Conservation (phyloP, 768 basidiomycete genomes). For the Paxillus rubicundulus region DNA sequence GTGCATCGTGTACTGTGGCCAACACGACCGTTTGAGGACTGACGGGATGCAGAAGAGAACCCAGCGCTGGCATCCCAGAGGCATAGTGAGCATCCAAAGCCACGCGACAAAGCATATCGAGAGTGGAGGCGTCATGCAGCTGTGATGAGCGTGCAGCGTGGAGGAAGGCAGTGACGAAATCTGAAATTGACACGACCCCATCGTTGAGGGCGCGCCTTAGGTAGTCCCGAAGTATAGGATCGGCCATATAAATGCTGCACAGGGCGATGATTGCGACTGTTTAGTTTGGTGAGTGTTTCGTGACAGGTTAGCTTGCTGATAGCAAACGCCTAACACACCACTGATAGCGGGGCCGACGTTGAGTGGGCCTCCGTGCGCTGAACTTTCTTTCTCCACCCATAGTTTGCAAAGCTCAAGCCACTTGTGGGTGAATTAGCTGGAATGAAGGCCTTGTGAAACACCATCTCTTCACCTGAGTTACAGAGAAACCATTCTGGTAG, state of each 20-base stretch:
- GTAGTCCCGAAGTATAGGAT: conserved; percentile 65
- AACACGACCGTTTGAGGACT: conserved; percentile 51
- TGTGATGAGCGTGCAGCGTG: conserved; percentile 64
- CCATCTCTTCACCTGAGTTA: conserved; percentile 51
- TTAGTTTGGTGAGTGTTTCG: not conserved
- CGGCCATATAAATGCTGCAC: conserved; percentile 67
- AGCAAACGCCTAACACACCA: conserved; percentile 38
- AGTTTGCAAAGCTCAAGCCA: conserved; percentile 68
- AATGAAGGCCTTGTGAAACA: not conserved
- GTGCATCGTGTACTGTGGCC: conserved; percentile 56
- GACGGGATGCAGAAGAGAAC: conserved; percentile 51
- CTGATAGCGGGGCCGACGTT: conserved; percentile 56
- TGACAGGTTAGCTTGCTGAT: conserved; percentile 1
- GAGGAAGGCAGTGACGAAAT: conserved; percentile 65
- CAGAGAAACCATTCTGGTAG: conserved; percentile 66
- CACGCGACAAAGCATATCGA: conserved; percentile 67
- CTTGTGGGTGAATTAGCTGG: conserved; percentile 33
- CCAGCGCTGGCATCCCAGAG: conserved; percentile 49
- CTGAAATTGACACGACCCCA: conserved; percentile 53
- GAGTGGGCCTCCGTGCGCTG: conserved; percentile 30
- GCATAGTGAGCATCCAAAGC: conserved; percentile 64
- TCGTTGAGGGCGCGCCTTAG: conserved; percentile 56
- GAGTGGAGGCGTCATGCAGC: conserved; percentile 60
- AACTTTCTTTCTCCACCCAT: conserved; percentile 50
- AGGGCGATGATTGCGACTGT: conserved; percentile 69